Evolutionary conservation across 2,329 filamentous ascomycete genomes (phyloP).

Genomic region (Thermomyces lanuginosus): DNA sequence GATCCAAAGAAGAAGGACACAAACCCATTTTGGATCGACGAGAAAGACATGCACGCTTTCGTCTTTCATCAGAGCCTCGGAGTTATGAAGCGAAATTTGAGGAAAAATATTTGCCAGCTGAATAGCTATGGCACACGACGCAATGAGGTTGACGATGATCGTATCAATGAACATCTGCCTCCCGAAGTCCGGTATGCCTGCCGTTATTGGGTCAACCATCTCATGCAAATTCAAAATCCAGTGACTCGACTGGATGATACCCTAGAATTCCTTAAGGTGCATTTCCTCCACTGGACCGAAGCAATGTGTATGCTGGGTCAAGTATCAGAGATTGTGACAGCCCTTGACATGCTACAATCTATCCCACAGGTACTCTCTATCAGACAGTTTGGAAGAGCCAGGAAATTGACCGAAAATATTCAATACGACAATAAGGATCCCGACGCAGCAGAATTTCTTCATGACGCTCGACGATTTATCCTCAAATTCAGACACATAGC

Average conservation of each 20-base stretch:
- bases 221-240: slow-evolving; percentile 6
- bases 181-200: slow-evolving; percentile 13
- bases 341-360: slow-evolving; percentile 8
- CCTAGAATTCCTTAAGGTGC: slow-evolving; percentile 9
- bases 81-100: slow-evolving; percentile 6
- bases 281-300: slow-evolving; percentile 16
- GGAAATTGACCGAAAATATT: slow-evolving; percentile 1
- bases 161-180: slow-evolving; percentile 8
- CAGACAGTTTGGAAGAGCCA: slow-evolving; percentile 1
- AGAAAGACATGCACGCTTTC: slow-evolving; percentile 14
- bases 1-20: slow-evolving; percentile 7
- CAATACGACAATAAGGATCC: slow-evolving; percentile 5
- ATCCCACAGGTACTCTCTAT: slow-evolving; percentile 6
- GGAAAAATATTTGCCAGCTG: slow-evolving; percentile 9
- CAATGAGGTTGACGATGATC: slow-evolving; percentile 4
- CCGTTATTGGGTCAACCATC: slow-evolving; percentile 15
- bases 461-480: slow-evolving; percentile 19
- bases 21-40: slow-evolving; percentile 15
- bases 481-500: slow-evolving; percentile 14
- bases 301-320: slow-evolving; percentile 12
- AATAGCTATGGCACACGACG: slow-evolving; percentile 2
- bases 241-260: slow-evolving; percentile 2
- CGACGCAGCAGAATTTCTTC: slow-evolving; percentile 10
- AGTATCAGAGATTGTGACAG: slow-evolving; percentile 5
- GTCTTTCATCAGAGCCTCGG: slow-evolving; percentile 14